Conservation (phyloP, 768 basidiomycete species). For the Hericium coralloides region DNA sequence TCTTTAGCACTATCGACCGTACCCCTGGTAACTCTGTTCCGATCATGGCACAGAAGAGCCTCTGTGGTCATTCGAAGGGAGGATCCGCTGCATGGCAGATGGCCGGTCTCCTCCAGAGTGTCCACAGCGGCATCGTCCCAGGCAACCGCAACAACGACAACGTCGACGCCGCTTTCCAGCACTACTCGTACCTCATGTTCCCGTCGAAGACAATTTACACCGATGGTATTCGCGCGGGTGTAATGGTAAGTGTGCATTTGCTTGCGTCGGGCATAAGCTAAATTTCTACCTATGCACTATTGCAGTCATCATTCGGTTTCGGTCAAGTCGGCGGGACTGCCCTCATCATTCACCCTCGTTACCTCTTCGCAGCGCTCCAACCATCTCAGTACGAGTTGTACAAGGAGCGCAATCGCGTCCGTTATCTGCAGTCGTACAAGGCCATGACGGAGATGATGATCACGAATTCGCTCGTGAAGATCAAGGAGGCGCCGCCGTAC, state of each 20-base stretch:
- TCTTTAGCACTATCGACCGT: slow-evolving; percentile 82
- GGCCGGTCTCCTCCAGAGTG: slow-evolving; percentile 81
- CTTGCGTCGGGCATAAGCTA: not conserved
- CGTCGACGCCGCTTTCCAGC: slow-evolving; percentile 85
- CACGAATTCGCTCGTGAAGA: slow-evolving; percentile 83
- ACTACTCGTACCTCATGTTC: slow-evolving; percentile 90
- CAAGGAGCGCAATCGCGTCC: slow-evolving; percentile 53
- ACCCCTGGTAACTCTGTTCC: slow-evolving; percentile 96
- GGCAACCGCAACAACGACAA: slow-evolving; percentile 97
- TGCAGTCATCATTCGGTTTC: slow-evolving; percentile 92
- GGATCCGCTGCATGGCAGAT: slow-evolving; percentile 99
- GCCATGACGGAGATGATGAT: slow-evolving; percentile 96
- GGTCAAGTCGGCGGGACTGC: slow-evolving; percentile 96
- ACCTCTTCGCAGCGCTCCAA: slow-evolving; percentile 78
- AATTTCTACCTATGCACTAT: not conserved
- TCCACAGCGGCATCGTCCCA: slow-evolving; percentile 81
- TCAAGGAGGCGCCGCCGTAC: slow-evolving; percentile 93
- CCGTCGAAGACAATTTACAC: slow-evolving; percentile 95
- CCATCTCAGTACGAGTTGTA: slow-evolving; percentile 75
- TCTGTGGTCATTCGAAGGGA: slow-evolving; percentile 97
- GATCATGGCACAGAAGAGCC: slow-evolving; percentile 93
- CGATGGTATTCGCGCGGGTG: slow-evolving; percentile 81
- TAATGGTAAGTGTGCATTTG: slow-evolving; percentile 54
- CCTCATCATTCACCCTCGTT: slow-evolving; percentile 83
- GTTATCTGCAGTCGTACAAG: slow-evolving; percentile 70